Conservation (phyloP, 805 yeast species). For the Candida qinlingensis region DNA sequence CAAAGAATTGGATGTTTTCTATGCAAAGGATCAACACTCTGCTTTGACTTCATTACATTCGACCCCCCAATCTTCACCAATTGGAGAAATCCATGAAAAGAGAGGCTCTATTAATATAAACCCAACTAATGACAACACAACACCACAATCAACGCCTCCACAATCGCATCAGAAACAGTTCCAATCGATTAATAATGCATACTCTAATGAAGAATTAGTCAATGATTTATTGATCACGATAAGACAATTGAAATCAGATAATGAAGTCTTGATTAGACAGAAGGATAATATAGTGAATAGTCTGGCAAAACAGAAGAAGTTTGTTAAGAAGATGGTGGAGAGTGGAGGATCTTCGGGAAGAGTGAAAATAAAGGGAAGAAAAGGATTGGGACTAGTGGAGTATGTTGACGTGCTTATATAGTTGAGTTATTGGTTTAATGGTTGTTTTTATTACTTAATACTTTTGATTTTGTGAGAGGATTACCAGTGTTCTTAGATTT, state of each 20-base stretch:
- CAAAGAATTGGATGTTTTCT: conserved; percentile 8
- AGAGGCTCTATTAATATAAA: neutral
- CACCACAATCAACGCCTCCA: conserved; percentile 5
- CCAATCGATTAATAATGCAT: neutral
- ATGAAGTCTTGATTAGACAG: conserved; percentile 9
- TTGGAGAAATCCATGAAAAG: neutral
- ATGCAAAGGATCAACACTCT: conserved; percentile 3
- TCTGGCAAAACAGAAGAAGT: conserved; percentile 15
- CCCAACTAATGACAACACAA: neutral
- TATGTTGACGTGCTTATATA: conserved; percentile 19
- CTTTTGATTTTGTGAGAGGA: neutral
- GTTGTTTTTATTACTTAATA: neutral
- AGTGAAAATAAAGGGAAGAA: conserved; percentile 12
- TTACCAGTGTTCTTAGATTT: neutral
- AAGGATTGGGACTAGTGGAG: conserved; percentile 17
- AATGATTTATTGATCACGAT: conserved; percentile 19
- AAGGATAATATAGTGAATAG: conserved; percentile 7
- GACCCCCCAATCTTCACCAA: conserved; percentile 6
- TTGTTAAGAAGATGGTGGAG: conserved; percentile 16
- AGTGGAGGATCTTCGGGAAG: conserved; percentile 6
- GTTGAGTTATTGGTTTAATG: neutral
- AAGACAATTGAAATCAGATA: conserved; percentile 14
- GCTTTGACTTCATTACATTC: conserved; percentile 7
- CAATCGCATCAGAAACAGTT: conserved; percentile 1
- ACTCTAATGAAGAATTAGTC: conserved; percentile 13